Evolutionary conservation across 2,329 filamentous ascomycete species (phyloP).

Genomic region (Botrytis sinoallii): DNA sequence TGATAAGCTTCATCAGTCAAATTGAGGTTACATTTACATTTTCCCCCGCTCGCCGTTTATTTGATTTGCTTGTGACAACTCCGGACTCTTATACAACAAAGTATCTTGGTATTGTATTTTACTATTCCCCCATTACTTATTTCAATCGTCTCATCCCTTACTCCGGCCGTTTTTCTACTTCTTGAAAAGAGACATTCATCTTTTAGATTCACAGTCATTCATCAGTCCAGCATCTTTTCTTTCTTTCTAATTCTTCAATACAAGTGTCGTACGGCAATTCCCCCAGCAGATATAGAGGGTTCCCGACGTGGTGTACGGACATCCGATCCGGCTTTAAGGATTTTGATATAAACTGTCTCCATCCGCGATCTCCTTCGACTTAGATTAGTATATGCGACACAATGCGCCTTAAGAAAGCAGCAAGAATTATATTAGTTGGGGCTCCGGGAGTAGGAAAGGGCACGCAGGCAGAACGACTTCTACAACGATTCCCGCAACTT

Average conservation of each 20-base stretch:
- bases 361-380: background rate
- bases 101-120: background rate
- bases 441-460: slow-evolving; percentile 92
- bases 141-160: background rate
- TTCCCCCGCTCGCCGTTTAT: background rate
- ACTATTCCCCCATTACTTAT: background rate
- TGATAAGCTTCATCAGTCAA: background rate
- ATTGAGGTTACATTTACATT: background rate
- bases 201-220: background rate
- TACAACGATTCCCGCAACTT: slow-evolving; percentile 82
- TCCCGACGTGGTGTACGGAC: slow-evolving; percentile 10
- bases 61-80: slow-evolving; percentile 5
- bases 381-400: slow-evolving; percentile 16
- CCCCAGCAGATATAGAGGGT: background rate
- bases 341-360: background rate
- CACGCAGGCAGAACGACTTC: slow-evolving; percentile 86
- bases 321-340: slow-evolving; percentile 11
- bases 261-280: background rate
- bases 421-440: slow-evolving; percentile 90
- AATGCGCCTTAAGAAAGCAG: slow-evolving; percentile 74
- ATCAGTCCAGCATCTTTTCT: background rate
- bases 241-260: background rate
- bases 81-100: background rate
- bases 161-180: background rate
- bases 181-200: background rate